Evolutionary conservation across 202 grass and related monocot genomes (phyloP).

Genomic region (Carex arenaria): DNA sequence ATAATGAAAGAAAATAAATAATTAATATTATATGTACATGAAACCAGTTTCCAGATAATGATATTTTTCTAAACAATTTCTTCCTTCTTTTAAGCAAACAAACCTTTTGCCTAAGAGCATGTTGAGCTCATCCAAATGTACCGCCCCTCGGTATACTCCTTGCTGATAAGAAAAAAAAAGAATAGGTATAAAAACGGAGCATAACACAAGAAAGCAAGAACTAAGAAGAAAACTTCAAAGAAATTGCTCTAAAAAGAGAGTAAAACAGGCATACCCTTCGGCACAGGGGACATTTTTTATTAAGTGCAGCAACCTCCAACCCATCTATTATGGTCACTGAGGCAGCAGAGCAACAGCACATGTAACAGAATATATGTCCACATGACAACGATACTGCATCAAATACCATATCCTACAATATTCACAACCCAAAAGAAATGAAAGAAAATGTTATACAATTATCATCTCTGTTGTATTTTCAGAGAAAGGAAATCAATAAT

Average conservation of each 20-base stretch:
- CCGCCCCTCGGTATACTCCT: conserved; percentile 47
- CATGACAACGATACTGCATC: conserved; percentile 79
- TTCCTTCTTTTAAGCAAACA: background rate
- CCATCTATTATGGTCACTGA: conserved; percentile 67
- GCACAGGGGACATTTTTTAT: conserved; percentile 72
- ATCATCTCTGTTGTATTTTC: background rate
- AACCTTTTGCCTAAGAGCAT: conserved; percentile 59
- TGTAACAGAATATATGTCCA: conserved; percentile 81
- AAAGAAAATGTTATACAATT: background rate
- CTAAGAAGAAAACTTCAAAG: background rate
- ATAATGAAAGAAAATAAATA: background rate
- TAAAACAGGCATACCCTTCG: conserved; percentile 36
- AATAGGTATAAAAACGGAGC: background rate
- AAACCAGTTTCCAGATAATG: background rate
- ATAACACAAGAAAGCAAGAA: background rate
- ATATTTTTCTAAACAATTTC: background rate
- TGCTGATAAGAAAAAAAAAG: conserved; percentile 19
- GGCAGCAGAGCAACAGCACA: conserved; percentile 70
- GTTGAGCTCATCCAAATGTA: conserved; percentile 65
- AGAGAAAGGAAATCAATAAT: background rate
- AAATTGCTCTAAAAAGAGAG: background rate
- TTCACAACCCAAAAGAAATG: background rate
- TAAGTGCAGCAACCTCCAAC: conserved; percentile 39
- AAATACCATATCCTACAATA: conserved; percentile 66
- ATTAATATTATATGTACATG: background rate